Percentiles rank a stretch among this genome's conserved stretches.
Conservation (phyloP, 2,329 filamentous ascomycete species). For the Penicillium capsulatum region DNA sequence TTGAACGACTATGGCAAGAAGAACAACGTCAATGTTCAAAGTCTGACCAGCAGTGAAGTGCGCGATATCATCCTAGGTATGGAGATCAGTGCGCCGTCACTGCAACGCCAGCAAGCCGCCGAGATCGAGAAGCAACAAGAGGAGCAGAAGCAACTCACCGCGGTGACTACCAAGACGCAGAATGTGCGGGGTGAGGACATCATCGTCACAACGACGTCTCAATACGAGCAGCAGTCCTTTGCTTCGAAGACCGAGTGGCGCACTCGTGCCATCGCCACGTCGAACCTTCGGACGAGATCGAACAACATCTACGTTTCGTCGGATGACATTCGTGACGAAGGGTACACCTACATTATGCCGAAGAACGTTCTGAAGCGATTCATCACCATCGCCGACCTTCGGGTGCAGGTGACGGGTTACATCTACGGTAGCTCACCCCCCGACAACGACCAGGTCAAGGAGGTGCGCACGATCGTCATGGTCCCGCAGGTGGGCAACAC, state of each 20-base stretch:
- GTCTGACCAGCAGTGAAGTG: constrained; percentile 92
- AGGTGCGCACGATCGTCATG: constrained; percentile 95
- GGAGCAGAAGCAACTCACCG: constrained; percentile 92
- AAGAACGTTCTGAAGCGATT: constrained; percentile 98
- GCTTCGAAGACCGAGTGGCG: constrained; percentile 99
- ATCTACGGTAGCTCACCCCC: constrained; percentile 88
- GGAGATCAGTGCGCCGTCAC: constrained; percentile 96
- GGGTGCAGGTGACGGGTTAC: constrained; percentile 94
- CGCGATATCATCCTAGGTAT: constrained; percentile 98
- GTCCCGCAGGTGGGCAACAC: constrained; percentile 93
- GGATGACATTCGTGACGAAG: constrained; percentile 85
- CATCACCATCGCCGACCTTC: constrained; percentile 93
- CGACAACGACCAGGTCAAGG: constrained; percentile 95
- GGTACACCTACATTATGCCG: constrained; percentile 95
- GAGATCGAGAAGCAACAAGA: constrained; percentile 99
- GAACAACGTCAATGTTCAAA: constrained; percentile 98
- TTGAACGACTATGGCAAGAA: constrained; percentile 99
- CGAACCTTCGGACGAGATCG: constrained; percentile 84
- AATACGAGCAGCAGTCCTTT: constrained; percentile 96
- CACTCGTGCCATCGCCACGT: constrained; percentile 91
- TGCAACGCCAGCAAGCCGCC: constrained; percentile 96
- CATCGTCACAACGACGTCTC: constrained; percentile 94
- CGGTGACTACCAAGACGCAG: constrained; percentile 96
- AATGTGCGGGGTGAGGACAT: constrained; percentile 97
- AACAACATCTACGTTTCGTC: constrained; percentile 99